A percentile compares a stretch with the other conserved stretches of the same genome.
Evolutionary conservation across 495 filamentous ascomycete species (phyloP).

Genomic region (Rhypophila decipiens): DNA sequence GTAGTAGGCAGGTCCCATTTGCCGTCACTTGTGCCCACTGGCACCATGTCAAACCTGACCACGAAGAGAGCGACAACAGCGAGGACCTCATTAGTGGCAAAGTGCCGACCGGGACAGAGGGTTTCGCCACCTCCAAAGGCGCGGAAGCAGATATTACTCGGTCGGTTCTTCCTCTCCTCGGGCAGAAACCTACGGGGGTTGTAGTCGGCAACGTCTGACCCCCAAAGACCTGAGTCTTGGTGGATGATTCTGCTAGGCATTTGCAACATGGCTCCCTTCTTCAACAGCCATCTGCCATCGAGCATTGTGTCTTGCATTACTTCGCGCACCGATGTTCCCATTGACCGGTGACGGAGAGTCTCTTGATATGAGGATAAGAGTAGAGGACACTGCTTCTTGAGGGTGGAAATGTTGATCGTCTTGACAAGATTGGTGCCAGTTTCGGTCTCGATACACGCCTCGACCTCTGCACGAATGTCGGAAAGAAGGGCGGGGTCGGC

Average conservation of each 20-base stretch:
- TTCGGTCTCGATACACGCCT: constrained; percentile 10
- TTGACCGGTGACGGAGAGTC: constrained; percentile 9
- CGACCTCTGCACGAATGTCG: not conserved
- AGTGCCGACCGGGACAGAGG: constrained; percentile 49
- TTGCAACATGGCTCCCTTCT: constrained; percentile 24
- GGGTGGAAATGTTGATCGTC: constrained; percentile 25
- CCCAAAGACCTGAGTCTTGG: constrained; percentile 14
- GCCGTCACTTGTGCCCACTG: not conserved
- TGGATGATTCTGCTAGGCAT: constrained; percentile 24
- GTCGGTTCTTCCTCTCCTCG: not conserved
- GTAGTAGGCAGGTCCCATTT: constrained; percentile 19
- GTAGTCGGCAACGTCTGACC: constrained; percentile 14
- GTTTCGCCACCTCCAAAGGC: constrained; percentile 51
- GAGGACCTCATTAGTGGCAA: constrained; percentile 47
- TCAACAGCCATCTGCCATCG: constrained; percentile 23
- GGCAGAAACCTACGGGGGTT: not conserved
- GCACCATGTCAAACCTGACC: constrained; percentile 17
- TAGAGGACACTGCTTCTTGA: constrained; percentile 34
- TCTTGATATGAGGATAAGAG: constrained; percentile 35
- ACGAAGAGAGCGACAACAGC: constrained; percentile 29
- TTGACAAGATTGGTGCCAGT: constrained; percentile 12
- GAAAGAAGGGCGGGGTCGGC: constrained; percentile 31
- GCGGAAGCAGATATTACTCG: constrained; percentile 27
- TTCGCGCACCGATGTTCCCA: constrained; percentile 19
- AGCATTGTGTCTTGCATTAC: constrained; percentile 27